Evolutionary conservation across 2,329 filamentous ascomycete species (phyloP).

Genomic region (Fusarium nelsonii): DNA sequence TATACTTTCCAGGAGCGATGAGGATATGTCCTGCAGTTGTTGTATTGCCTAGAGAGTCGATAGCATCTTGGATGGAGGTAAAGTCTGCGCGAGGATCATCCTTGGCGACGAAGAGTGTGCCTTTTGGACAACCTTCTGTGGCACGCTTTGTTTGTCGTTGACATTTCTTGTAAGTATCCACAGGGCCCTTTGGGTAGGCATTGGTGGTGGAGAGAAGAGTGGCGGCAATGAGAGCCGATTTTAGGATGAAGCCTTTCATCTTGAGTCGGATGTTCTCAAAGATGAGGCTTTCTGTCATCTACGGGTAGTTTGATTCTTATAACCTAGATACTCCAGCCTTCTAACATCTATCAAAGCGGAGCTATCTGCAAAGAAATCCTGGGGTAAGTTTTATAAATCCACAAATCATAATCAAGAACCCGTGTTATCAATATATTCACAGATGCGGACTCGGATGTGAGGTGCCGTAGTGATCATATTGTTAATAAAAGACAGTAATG

Average conservation of each 20-base stretch:
- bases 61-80: conserved; percentile 56
- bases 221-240: conserved; percentile 1
- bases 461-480: conserved; percentile 12
- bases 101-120: conserved; percentile 58
- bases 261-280: background rate
- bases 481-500: background rate
- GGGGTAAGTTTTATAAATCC: background rate
- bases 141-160: conserved; percentile 34
- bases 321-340: too few relatives aligned
- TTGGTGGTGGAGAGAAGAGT: background rate
- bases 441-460: conserved; percentile 3
- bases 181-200: conserved; percentile 19
- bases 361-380: background rate
- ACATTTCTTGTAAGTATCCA: conserved; percentile 39
- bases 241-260: conserved; percentile 18
- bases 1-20: conserved; percentile 70
- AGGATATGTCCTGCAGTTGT: conserved; percentile 59
- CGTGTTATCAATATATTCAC: background rate
- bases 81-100: conserved; percentile 53
- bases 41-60: conserved; percentile 54
- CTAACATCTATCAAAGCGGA: background rate
- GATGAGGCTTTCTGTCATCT: background rate
- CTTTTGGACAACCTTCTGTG: conserved; percentile 54
- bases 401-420: conserved; percentile 14
- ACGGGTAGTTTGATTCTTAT: background rate